These are phyloP conservation scores for Saccharomycopsis vini DNA, from an alignment of 805 yeast species.

Conservation along the genomic window DNA sequence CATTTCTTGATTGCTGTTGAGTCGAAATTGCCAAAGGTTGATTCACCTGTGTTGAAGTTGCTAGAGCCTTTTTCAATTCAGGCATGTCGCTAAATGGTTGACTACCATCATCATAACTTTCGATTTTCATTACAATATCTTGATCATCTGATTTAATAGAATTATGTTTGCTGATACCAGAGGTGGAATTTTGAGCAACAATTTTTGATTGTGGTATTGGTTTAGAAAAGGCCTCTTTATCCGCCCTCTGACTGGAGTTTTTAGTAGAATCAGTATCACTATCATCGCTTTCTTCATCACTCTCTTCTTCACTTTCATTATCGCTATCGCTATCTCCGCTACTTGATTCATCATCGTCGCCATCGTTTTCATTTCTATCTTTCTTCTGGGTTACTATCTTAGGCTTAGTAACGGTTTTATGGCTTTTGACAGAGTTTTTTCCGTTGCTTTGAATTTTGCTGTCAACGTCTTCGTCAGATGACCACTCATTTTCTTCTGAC, in stretches of 20 bases:
- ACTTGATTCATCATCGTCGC: slow-evolving; percentile 1
- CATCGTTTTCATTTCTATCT: not conserved
- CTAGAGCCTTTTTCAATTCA: not conserved
- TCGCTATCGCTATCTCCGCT: slow-evolving; percentile 9
- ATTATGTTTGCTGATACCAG: slow-evolving; percentile 18
- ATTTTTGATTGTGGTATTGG: too few species aligned
- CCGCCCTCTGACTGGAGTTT: not conserved
- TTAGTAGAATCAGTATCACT: not conserved
- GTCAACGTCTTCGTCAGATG: not conserved
- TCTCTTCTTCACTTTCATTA: slow-evolving; percentile 6
- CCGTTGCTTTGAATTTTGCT: too few species aligned
- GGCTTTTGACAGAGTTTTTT: too few species aligned
- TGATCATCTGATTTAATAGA: slow-evolving; percentile 6
- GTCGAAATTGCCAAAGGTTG: not conserved
- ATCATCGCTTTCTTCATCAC: not conserved
- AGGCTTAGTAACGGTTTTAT: not conserved
- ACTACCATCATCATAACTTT: too few species aligned
- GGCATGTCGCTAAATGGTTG: not conserved
- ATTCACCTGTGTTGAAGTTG: not conserved
- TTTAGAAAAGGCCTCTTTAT: not conserved
- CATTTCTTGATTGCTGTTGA: not conserved
- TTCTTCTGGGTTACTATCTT: not conserved
- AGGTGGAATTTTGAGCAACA: not conserved
- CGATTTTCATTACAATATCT: too few species aligned
- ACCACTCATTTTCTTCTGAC: not conserved